Base-by-base conservation (phyloP, 108 stramenopile genomes). In the Parmales sp. region DNA sequence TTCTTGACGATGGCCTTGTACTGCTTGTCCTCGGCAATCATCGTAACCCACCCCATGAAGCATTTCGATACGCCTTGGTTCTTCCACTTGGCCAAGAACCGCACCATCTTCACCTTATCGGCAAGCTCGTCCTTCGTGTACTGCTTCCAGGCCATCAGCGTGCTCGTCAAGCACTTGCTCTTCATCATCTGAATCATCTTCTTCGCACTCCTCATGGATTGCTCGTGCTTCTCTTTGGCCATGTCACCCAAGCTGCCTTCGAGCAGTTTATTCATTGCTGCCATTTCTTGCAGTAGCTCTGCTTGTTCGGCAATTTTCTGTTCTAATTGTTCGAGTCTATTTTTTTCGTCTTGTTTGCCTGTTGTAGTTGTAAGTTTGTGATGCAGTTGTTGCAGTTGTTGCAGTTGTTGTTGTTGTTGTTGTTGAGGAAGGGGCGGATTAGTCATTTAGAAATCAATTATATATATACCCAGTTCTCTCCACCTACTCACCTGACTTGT, bases 191-290 rank as follows among this genome's bases (percentile, higher is more conserved):
- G 26, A 16, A 60, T 60, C 54, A 60, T 60, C 54, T 60, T 60
- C 31, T 31, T 3, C n/a, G 54, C 54, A 3, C n/a, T 19, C 54
- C 20, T 60, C 54, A 60, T 60, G 0, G 54, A 28, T 16, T 26
- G 26, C 54, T 60, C 54, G 25, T 60, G 54, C 31, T 60, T 60
- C 4, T 28, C 16, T 16, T 60, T 60, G 6, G 29, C 31, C 54
- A 60, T 60, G 29, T 26, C 54, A 3, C 54, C 54, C n/a, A 60
- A 20, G 20, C 54, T 60, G 31, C 16, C 36, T 34, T 60, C 54
- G 31, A 60, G 20, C n/a, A 60, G 54, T 20, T 60, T 60, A 34
- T 60, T 60, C 54, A 60, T 60, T 11, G 54, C 54, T 29, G 54
- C 54, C 54, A 60, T 60, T 29, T 60, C 54, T 5, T 60, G 29